Percentiles rank a stretch among this genome's conserved stretches.
phyloP scores from a whole-genome alignment of 2,329 filamentous ascomycete species.

The Emergomyces pasteurianus region DNA sequence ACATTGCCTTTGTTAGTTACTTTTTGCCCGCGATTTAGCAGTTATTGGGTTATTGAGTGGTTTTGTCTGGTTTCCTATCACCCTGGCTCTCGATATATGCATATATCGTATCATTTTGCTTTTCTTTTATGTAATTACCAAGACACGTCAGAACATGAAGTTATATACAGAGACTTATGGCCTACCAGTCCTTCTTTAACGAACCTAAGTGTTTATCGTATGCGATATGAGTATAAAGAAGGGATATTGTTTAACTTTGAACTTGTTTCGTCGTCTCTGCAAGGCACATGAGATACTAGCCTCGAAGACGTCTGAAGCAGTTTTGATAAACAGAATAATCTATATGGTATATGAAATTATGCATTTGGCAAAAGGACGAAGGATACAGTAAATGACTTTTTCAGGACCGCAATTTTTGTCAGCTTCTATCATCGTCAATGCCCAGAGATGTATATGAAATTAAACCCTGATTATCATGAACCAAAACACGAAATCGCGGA shows the following conservation, averaged over 20 bases:
- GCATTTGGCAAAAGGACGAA: not conserved
- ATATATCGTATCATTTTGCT: not conserved
- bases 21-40: not conserved
- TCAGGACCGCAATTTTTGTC: not conserved
- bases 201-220: not conserved
- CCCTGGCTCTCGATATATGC: not conserved
- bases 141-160: not conserved
- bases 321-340: not conserved
- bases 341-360: not conserved
- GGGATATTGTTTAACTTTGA: not conserved
- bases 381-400: not conserved
- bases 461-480: not conserved
- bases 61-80: not conserved
- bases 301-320: not conserved
- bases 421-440: not conserved
- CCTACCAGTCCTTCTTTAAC: not conserved
- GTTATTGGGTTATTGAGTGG: not conserved
- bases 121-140: not conserved
- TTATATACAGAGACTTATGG: not conserved
- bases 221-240: not conserved
- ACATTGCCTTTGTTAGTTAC: not conserved
- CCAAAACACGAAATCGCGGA: not conserved
- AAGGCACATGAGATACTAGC: not conserved
- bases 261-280: not conserved
- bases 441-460: not conserved